Percentiles rank a stretch among this genome's conserved stretches.
Evolutionary conservation across 345 rosid species (phyloP).

Genomic region (Corchorus olitorius): DNA sequence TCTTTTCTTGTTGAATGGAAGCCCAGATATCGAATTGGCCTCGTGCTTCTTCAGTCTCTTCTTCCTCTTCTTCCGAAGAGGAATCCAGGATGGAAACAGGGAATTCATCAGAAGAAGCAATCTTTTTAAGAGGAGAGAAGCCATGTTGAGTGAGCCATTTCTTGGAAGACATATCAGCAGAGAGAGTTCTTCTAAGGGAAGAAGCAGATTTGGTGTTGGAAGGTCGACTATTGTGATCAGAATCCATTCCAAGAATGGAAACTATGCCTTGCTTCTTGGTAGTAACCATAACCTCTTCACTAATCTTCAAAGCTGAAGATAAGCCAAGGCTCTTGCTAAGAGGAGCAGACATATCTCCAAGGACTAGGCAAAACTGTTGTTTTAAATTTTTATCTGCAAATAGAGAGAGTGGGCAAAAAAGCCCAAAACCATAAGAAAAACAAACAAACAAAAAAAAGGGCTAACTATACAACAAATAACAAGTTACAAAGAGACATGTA

Average conservation of each 20-base stretch:
- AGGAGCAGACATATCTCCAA: conserved; percentile 52
- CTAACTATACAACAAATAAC: conserved; percentile 6
- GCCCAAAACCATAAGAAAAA: background rate
- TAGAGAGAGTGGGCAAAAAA: background rate
- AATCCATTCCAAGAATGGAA: conserved; percentile 61
- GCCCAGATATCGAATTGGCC: conserved; percentile 52
- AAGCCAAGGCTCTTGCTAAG: conserved; percentile 47
- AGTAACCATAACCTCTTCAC: conserved; percentile 30
- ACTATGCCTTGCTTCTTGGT: conserved; percentile 64
- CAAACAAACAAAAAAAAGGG: background rate
- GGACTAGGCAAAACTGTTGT: conserved; percentile 10
- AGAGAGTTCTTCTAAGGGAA: conserved; percentile 74
- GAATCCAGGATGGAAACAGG: conserved; percentile 28
- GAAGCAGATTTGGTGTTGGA: conserved; percentile 38
- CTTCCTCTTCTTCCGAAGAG: conserved; percentile 28
- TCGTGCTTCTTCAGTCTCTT: conserved; percentile 20
- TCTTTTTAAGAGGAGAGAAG: conserved; percentile 54
- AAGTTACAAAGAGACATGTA: conserved; percentile 1
- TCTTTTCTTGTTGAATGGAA: conserved; percentile 44
- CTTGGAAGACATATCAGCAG: conserved; percentile 85
- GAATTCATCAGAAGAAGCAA: conserved; percentile 57
- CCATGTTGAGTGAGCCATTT: conserved; percentile 63
- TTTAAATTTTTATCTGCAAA: conserved; percentile 31
- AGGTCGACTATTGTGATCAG: conserved; percentile 20
- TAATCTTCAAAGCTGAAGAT: conserved; percentile 46